These are phyloP conservation scores for Exophiala alcalophila DNA, from an alignment of 2,329 filamentous ascomycete genomes.

Conservation along the genomic window DNA sequence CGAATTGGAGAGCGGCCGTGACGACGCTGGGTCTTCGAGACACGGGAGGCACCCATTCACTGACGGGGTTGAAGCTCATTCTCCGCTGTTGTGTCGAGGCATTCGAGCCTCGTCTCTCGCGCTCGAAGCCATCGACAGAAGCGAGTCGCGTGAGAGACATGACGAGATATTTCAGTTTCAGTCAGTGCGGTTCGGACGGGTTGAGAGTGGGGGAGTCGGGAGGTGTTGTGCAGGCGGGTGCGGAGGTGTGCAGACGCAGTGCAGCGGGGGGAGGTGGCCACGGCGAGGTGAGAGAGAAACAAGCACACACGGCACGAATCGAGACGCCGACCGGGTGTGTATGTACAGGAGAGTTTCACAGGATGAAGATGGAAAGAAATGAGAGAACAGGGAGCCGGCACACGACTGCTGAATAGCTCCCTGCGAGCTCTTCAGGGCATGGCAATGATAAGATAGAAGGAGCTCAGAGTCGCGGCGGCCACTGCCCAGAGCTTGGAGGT, in stretches of 20 bases:
- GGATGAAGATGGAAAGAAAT: neutral
- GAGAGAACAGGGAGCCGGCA: neutral
- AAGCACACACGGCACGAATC: neutral
- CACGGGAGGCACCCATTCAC: slow-evolving; percentile 37
- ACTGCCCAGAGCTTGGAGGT: neutral
- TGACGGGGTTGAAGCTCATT: slow-evolving; percentile 45
- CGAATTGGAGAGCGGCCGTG: slow-evolving; percentile 21
- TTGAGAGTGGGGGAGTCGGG: slow-evolving; percentile 4
- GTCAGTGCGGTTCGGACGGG: slow-evolving; percentile 2
- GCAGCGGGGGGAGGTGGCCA: neutral
- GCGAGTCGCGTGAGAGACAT: slow-evolving; percentile 46
- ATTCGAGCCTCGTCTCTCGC: slow-evolving; percentile 33
- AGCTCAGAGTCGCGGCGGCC: neutral
- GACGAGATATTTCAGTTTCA: slow-evolving; percentile 11
- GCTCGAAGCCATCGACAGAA: slow-evolving; percentile 46
- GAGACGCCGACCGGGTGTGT: no score
- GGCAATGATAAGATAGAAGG: slow-evolving; percentile 4
- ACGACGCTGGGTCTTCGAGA: slow-evolving; percentile 32
- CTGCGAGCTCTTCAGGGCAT: no score
- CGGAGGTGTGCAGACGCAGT: slow-evolving; percentile 12
- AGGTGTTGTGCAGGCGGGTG: slow-evolving; percentile 15
- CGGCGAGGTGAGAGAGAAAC: slow-evolving; percentile 5
- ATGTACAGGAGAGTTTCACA: no score
- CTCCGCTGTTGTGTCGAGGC: slow-evolving; percentile 37
- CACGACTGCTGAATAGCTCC: neutral